These are phyloP conservation scores for Sarocladiaceae sp. DNA, from an alignment of 2,329 filamentous ascomycete genomes.

Conservation along the genomic window DNA sequence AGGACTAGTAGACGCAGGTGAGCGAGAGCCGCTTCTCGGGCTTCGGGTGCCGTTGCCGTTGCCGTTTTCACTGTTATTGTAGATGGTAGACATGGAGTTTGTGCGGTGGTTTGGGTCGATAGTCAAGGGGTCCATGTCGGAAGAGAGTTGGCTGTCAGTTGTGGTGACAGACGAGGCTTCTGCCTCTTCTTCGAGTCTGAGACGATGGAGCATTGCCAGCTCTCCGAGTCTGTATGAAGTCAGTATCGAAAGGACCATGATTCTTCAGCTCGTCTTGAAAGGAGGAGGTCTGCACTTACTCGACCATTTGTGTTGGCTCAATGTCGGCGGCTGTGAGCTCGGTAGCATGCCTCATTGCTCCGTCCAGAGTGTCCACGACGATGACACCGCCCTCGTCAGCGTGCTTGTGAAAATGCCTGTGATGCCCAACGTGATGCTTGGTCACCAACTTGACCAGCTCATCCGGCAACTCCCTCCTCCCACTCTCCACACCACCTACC, in stretches of 20 bases:
- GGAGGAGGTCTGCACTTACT: slow-evolving; percentile 41
- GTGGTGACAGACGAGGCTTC: slow-evolving; percentile 15
- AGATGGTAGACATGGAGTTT: slow-evolving; percentile 36
- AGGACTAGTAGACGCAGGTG: slow-evolving; percentile 16
- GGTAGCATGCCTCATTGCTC: slow-evolving; percentile 75
- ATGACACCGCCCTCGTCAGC: slow-evolving; percentile 58
- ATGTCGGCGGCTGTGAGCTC: slow-evolving; percentile 78
- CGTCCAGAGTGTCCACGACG: slow-evolving; percentile 71
- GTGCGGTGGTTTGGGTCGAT: slow-evolving; percentile 26
- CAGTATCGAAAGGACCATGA: no score
- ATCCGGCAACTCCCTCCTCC: slow-evolving; percentile 79
- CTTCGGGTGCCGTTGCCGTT: slow-evolving; percentile 14
- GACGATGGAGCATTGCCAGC: slow-evolving; percentile 55
- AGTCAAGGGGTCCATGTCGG: slow-evolving; percentile 21
- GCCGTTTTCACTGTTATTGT: slow-evolving; percentile 18
- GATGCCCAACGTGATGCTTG: slow-evolving; percentile 31
- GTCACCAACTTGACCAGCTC: slow-evolving; percentile 63
- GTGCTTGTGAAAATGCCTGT: slow-evolving; percentile 61
- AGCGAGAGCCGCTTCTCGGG: slow-evolving; percentile 19
- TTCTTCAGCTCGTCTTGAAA: not conserved
- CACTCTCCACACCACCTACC: slow-evolving; percentile 60
- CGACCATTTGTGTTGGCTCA: slow-evolving; percentile 68
- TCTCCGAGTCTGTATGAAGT: slow-evolving; percentile 70
- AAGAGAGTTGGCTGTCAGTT: slow-evolving; percentile 22
- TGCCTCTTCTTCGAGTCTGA: slow-evolving; percentile 35